Evolutionary conservation across 164 flowering plant species (phyloP), one percentile per base, ranked within the genome.

Genomic region (Chimonanthus praecox): DNA sequence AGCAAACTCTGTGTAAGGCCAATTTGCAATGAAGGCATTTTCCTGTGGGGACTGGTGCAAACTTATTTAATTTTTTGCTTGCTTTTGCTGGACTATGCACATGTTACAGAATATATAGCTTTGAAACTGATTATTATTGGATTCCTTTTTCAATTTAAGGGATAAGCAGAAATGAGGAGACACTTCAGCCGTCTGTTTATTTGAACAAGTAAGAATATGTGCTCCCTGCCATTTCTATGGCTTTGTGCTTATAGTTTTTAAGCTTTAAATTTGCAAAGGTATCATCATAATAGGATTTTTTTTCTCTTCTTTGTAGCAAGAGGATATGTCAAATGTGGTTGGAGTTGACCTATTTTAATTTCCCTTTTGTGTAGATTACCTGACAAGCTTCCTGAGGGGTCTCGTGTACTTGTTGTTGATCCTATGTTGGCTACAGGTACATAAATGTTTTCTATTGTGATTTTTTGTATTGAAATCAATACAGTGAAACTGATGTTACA

Each of bases 361-460:
- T 49, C 47, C 51, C 21, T 9, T 69, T 66, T 68, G 5, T 77
- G 68, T 73, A 95, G 99, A 88, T 81, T 95, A 76, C 99, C 99
- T 72, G 88, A 88, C 3, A 85, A 79, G 62, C 85, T 95, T 78
- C 89, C 97, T 47, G 89, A 90, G 77, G 95, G 89, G 58, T 88
- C 94, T 75, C 86, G 87, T 77, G 91, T 93, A 44, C 85, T 95
- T 82, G 87, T 95, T 49, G 92, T 88, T 5, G 98, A 95, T 81
- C 99, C 99, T n/a, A 89, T 95, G 97, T 89, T 95, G 44, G 99
- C 99, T 75, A 95, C 98, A 82, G 99, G 99, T 95, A 83, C 15
- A 7, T 63, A 49, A 61, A 7, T 62, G n/a, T 0, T 69, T 47
- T 47, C 4, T 49, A 6, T 7, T 21, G 18, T 75, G 18, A 9